These are phyloP conservation scores for Leccinum sublutescens DNA, from an alignment of 768 basidiomycete genomes.

Conservation along the genomic window DNA sequence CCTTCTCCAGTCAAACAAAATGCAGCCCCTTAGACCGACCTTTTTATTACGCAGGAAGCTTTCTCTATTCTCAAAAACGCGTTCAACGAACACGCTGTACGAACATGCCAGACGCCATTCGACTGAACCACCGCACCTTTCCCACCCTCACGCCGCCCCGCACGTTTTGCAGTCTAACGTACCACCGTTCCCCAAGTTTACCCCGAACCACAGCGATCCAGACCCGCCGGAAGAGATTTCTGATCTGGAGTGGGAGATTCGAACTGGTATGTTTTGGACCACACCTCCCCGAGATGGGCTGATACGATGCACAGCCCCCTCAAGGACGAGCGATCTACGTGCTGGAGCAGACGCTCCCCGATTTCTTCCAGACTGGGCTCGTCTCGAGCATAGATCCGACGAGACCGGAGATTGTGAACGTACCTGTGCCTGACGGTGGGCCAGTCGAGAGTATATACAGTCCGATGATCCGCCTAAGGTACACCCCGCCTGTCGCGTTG, in stretches of 20 bases:
- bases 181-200: constrained; percentile 23
- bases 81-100: neutral
- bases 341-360: constrained; percentile 65
- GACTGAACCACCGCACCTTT: constrained; percentile 12
- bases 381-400: constrained; percentile 52
- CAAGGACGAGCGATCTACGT: constrained; percentile 71
- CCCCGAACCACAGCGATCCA: constrained; percentile 17
- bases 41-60: neutral
- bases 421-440: constrained; percentile 28
- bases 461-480: constrained; percentile 56
- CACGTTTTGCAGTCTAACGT: constrained; percentile 8
- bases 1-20: constrained; percentile 1
- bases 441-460: constrained; percentile 57
- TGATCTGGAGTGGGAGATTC: constrained; percentile 76
- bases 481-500: constrained; percentile 65
- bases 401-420: constrained; percentile 31
- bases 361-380: constrained; percentile 69
- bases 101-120: constrained; percentile 6
- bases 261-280: constrained; percentile 51
- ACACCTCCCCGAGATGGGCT: constrained; percentile 21
- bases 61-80: neutral
- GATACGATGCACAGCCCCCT: constrained; percentile 27
- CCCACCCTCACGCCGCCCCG: neutral
- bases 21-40: constrained; percentile 11
- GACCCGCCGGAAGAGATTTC: constrained; percentile 37